A percentile compares a stretch with the other conserved stretches of the same genome.
Evolutionary conservation across 805 yeast species (phyloP).

Genomic region (Metschnikowia lunata): DNA sequence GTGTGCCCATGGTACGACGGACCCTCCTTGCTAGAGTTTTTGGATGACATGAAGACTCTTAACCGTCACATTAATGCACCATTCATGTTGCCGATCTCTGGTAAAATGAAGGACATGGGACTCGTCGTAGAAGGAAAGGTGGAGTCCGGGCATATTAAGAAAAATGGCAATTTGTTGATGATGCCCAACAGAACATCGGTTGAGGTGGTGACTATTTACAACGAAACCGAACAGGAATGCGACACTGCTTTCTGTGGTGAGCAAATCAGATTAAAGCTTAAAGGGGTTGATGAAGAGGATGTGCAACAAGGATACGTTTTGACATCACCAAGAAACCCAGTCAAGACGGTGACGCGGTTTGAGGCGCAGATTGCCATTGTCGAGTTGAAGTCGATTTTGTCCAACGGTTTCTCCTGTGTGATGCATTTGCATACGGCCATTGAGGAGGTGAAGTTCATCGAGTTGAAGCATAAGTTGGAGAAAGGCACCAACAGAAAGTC

Average conservation of each 20-base stretch:
- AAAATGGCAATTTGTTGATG: slow-evolving; percentile 66
- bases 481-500: slow-evolving; percentile 96
- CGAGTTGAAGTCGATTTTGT: slow-evolving; percentile 88
- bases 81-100: slow-evolving; percentile 93
- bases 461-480: slow-evolving; percentile 86
- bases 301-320: slow-evolving; percentile 87
- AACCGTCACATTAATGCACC: slow-evolving; percentile 91
- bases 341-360: slow-evolving; percentile 82
- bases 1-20: slow-evolving; percentile 93
- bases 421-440: slow-evolving; percentile 99
- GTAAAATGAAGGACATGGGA: slow-evolving; percentile 96
- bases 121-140: slow-evolving; percentile 97
- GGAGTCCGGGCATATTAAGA: slow-evolving; percentile 90
- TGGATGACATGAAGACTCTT: slow-evolving; percentile 76
- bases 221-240: slow-evolving; percentile 94
- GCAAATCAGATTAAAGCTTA: slow-evolving; percentile 88
- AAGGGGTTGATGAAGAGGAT: slow-evolving; percentile 97
- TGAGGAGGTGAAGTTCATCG: slow-evolving; percentile 83
- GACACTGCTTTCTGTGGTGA: slow-evolving; percentile 91
- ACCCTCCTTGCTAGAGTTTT: slow-evolving; percentile 84
- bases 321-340: slow-evolving; percentile 82
- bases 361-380: slow-evolving; percentile 97
- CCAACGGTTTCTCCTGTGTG: slow-evolving; percentile 95
- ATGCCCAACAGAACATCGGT: slow-evolving; percentile 89
- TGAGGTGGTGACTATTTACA: slow-evolving; percentile 83